phyloP scores from a whole-genome alignment of 2,329 filamentous ascomycete species.

The Didymella glomerata region DNA sequence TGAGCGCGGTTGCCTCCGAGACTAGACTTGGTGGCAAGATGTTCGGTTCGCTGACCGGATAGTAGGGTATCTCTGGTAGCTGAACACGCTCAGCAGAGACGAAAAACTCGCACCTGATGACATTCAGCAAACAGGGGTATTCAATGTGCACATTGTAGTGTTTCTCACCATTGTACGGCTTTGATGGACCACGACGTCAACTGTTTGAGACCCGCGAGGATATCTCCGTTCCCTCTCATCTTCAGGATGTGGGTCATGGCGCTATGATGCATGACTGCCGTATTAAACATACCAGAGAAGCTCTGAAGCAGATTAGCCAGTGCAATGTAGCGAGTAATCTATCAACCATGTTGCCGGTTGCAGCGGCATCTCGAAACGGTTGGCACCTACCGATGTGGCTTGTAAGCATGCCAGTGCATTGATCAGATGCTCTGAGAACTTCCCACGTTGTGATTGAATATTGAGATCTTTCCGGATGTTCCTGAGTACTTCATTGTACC shows the following conservation, averaged over 20 bases:
- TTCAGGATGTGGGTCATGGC: not conserved
- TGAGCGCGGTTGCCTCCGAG: not conserved
- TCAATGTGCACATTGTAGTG: not conserved
- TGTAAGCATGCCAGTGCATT: not conserved
- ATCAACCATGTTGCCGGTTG: not conserved
- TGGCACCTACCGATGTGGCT: not conserved
- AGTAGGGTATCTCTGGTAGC: not conserved
- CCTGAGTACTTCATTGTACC: not conserved
- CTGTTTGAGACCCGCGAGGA: not conserved
- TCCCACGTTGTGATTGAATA: not conserved
- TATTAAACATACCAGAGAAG: not conserved
- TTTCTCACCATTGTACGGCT: not conserved
- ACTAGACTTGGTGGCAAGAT: not conserved
- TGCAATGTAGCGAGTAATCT: not conserved
- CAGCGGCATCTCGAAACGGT: not conserved
- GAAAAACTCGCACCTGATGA: not conserved
- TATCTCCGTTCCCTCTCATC: not conserved
- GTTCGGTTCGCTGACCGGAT: not conserved
- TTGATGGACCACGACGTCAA: not conserved
- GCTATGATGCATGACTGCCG: not conserved
- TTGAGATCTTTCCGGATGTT: not conserved
- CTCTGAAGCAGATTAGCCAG: not conserved
- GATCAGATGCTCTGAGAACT: not conserved
- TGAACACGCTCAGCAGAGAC: not conserved
- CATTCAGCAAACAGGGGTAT: not conserved